Conservation (phyloP, 2,329 filamentous ascomycete genomes). For the Aspergillus sergii region DNA sequence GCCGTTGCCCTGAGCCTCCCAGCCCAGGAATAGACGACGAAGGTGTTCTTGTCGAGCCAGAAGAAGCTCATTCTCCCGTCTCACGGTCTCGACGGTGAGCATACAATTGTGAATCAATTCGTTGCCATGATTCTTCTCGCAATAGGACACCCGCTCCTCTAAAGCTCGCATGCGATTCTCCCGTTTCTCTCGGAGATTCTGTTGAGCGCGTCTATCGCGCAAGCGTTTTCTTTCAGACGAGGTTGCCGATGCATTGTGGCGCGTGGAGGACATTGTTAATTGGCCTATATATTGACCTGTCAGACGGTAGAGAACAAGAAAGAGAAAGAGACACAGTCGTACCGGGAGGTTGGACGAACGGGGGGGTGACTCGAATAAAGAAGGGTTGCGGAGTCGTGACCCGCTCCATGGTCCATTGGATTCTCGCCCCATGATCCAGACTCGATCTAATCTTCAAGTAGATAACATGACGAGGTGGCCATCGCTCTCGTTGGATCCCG, state of each 20-base stretch:
- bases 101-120: neutral
- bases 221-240: conserved; percentile 15
- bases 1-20: neutral
- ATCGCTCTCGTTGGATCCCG: neutral
- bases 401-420: neutral
- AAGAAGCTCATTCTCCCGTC: neutral
- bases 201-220: conserved; percentile 12
- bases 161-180: conserved; percentile 7
- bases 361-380: neutral
- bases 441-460: neutral
- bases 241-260: conserved; percentile 1
- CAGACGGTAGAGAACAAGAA: neutral
- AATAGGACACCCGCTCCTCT: conserved; percentile 6
- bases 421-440: neutral
- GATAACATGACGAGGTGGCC: neutral
- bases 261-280: neutral
- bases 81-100: neutral
- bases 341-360: neutral
- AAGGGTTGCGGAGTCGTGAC: neutral
- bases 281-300: neutral
- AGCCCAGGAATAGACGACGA: neutral
- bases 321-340: neutral
- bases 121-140: neutral
- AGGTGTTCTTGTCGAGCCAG: neutral
- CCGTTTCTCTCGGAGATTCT: conserved; percentile 9